Base-by-base conservation (phyloP, 108 stramenopile species). In the Stephanodiscus triporus region DNA sequence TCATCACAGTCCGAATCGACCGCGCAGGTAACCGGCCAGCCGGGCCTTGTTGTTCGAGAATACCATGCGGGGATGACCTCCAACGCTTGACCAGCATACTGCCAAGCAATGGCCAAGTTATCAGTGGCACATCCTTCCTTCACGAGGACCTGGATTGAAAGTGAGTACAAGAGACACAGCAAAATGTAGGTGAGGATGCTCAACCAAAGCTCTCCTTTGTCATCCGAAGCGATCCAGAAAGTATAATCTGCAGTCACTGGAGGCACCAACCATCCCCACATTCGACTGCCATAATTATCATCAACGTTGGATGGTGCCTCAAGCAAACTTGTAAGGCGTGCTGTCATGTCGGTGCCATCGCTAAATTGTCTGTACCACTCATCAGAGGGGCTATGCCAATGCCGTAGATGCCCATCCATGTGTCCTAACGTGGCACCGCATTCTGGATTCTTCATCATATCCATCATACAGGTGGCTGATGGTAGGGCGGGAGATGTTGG, bases 131-230 rank as follows among this genome's bases (percentile, higher is more conserved):
- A 9, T 11, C 40, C 40, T 1, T 40, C 40, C 9, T 40, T 40
- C 40, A 40, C 9, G 4, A 40, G 40, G 9, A 9, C 40, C 40
- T 40, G n/a, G n/a, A n/a, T n/a, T n/a, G n/a, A n/a, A n/a, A 40
- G 40, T 11, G 11, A 40, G 40, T 40, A 40, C 11, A 40, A 40
- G 40, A n/a, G n/a, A n/a, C n/a, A n/a, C n/a, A n/a, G n/a, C n/a
- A n/a, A n/a, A n/a, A n/a, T n/a, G n/a, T n/a, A n/a, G n/a, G n/a
- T n/a, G n/a, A n/a, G n/a, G 10, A 64, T 13, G 27, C 73, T 73
- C 50, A 73, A 40, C 49, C 53, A 60, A 17, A 73, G 40, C 51
- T 53, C 49, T 20, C 64, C 64, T 26, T 66, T 40, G 20, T 49
- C n/a, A n/a, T n/a, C n/a, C n/a, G n/a, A n/a, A n/a, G n/a, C n/a